Evolutionary conservation across 2,329 filamentous ascomycete genomes (phyloP).

Genomic region (Neofusicoccum ribis): DNA sequence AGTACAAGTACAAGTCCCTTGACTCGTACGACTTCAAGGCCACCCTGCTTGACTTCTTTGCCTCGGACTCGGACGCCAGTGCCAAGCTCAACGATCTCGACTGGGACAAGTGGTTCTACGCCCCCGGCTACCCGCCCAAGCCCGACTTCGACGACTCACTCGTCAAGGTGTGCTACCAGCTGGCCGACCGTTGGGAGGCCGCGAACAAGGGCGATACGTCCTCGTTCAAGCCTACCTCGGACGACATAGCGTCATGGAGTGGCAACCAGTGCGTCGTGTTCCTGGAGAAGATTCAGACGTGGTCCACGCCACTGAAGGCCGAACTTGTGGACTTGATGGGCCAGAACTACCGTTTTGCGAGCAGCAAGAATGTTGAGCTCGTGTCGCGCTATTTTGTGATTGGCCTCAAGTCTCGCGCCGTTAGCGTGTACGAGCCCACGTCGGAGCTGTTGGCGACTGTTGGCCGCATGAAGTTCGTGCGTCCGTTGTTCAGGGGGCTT

Average conservation of each 20-base stretch:
- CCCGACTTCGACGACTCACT: slow-evolving; percentile 87
- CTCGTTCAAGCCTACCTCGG: slow-evolving; percentile 60
- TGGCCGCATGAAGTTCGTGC: slow-evolving; percentile 95
- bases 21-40: slow-evolving; percentile 94
- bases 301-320: slow-evolving; percentile 62
- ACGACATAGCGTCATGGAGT: slow-evolving; percentile 72
- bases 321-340: slow-evolving; percentile 72
- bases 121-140: slow-evolving; percentile 85
- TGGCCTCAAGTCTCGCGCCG: slow-evolving; percentile 72
- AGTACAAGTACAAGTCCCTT: slow-evolving; percentile 80
- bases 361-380: slow-evolving; percentile 85
- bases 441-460: slow-evolving; percentile 76
- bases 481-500: slow-evolving; percentile 77
- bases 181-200: slow-evolving; percentile 79
- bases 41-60: slow-evolving; percentile 84
- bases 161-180: slow-evolving; percentile 78
- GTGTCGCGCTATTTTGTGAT: slow-evolving; percentile 77
- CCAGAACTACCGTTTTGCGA: slow-evolving; percentile 68
- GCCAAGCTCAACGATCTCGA: slow-evolving; percentile 72
- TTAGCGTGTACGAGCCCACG: slow-evolving; percentile 67
- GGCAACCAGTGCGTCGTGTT: slow-evolving; percentile 92
- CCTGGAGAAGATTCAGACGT: slow-evolving; percentile 74
- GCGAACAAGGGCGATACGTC: slow-evolving; percentile 31
- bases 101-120: slow-evolving; percentile 88
- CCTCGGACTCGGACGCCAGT: slow-evolving; percentile 60